Conservation (phyloP, 2,329 filamentous ascomycete genomes). For the Hymenoscyphus fraxineus region DNA sequence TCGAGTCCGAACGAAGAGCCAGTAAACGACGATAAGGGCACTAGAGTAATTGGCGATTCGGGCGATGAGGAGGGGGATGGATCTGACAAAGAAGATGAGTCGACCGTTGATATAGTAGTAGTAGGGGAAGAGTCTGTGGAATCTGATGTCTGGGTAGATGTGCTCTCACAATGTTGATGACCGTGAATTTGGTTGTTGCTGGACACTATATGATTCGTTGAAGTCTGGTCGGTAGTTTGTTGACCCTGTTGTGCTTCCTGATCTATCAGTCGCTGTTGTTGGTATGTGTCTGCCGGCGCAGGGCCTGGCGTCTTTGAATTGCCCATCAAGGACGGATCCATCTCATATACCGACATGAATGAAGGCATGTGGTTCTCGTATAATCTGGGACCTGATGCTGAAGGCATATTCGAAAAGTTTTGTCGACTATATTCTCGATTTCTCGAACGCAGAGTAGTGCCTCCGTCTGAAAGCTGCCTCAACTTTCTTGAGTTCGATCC, state of each 20-base stretch:
- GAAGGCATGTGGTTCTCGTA: constrained; percentile 70
- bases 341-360: constrained; percentile 72
- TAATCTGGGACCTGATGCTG: constrained; percentile 55
- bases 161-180: constrained; percentile 72
- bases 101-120: constrained; percentile 87
- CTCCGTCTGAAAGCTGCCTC: constrained; percentile 15
- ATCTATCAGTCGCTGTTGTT: constrained; percentile 14
- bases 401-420: constrained; percentile 50
- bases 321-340: constrained; percentile 43
- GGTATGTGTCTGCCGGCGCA: constrained; percentile 18
- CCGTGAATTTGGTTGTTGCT: constrained; percentile 28
- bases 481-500: constrained; percentile 16
- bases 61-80: constrained; percentile 89
- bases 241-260: not conserved
- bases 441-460: constrained; percentile 19
- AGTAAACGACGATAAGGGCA: constrained; percentile 66
- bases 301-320: constrained; percentile 20
- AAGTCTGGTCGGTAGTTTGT: not conserved
- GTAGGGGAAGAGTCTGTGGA: constrained; percentile 94
- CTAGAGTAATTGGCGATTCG: constrained; percentile 76
- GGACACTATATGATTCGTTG: constrained; percentile 10
- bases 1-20: constrained; percentile 50
- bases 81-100: constrained; percentile 85
- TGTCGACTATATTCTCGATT: constrained; percentile 16
- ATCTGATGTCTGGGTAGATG: constrained; percentile 72